A percentile compares a stretch with the other conserved stretches of the same genome.
Conservation (phyloP, 495 filamentous ascomycete genomes). For the Cercophora samala region DNA sequence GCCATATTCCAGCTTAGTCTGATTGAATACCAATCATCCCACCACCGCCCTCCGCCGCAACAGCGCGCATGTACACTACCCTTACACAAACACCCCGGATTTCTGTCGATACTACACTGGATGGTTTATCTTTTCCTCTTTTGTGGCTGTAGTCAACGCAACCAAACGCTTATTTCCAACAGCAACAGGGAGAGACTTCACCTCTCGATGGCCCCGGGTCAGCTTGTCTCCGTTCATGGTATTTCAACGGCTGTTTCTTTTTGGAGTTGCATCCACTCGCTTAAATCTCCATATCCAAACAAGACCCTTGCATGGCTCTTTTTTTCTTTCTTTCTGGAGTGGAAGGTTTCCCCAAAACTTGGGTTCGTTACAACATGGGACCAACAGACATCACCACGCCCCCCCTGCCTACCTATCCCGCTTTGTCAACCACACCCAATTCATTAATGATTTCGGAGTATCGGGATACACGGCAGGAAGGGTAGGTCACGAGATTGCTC, state of each 20-base stretch:
- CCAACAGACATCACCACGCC: neutral
- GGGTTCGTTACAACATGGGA: neutral
- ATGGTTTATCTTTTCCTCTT: neutral
- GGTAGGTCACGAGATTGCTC: slow-evolving; percentile 17
- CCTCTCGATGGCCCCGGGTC: neutral
- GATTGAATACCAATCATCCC: neutral
- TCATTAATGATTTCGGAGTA: neutral
- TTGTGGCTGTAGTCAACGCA: neutral
- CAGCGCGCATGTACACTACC: neutral
- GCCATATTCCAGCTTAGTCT: neutral
- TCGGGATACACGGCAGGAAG: slow-evolving; percentile 17
- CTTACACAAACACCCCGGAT: neutral
- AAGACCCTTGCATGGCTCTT: neutral
- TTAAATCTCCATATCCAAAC: neutral
- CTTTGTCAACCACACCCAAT: neutral
- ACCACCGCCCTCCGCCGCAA: neutral
- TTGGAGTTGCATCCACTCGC: neutral
- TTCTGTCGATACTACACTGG: neutral
- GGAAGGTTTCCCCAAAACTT: no score
- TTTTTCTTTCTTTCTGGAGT: neutral
- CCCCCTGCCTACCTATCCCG: neutral
- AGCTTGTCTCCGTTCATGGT: neutral
- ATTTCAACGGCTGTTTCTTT: neutral
- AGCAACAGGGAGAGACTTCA: neutral
- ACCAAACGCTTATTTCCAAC: neutral